Percentiles rank a stretch among this genome's conserved stretches.
Evolutionary conservation across 139 green algal species (phyloP).

Genomic region (Spirogloea muscicola): DNA sequence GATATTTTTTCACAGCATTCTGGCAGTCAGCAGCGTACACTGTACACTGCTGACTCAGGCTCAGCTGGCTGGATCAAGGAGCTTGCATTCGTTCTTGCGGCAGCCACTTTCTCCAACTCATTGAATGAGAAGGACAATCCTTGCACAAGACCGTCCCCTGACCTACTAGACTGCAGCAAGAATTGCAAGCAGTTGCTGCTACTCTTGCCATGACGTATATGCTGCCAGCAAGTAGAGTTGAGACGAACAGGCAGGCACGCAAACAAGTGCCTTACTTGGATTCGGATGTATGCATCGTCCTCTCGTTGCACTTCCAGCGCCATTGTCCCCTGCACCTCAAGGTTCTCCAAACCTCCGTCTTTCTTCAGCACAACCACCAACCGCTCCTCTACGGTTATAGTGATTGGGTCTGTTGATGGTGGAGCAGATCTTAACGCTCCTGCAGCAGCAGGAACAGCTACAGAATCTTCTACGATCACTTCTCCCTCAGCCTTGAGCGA

Average conservation of each 20-base stretch:
- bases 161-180: background rate
- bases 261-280: no score
- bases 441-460: conserved; percentile 19
- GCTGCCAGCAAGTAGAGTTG: background rate
- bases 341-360: conserved; percentile 81
- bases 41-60: background rate
- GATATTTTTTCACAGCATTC: background rate
- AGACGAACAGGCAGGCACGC: background rate
- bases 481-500: conserved; percentile 73
- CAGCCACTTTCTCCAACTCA: background rate
- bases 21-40: background rate
- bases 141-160: background rate
- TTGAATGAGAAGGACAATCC: background rate
- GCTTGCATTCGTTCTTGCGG: background rate
- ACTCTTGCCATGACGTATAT: background rate
- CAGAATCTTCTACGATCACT: conserved; percentile 58
- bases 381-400: conserved; percentile 53
- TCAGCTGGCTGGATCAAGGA: background rate
- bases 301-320: conserved; percentile 65
- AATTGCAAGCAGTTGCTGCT: background rate
- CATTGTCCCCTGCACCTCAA: conserved; percentile 87
- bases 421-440: no score
- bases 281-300: conserved; percentile 64
- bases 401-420: conserved; percentile 43
- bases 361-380: conserved; percentile 73